phyloP scores from a whole-genome alignment of 768 basidiomycete species.

The Russula sp. region DNA sequence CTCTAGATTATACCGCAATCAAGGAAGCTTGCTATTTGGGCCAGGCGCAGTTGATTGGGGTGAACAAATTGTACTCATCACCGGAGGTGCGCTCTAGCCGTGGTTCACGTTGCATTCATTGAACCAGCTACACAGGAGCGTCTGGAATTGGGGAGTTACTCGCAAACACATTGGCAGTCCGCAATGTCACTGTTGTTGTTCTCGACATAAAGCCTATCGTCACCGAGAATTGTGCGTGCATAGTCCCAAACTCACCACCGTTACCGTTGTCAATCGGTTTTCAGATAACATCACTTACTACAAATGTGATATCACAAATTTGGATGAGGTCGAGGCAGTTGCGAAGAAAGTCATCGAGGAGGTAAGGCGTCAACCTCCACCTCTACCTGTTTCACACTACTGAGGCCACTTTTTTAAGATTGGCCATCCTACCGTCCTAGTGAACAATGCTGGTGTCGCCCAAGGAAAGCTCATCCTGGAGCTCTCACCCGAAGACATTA shows the following conservation, averaged over 20 bases:
- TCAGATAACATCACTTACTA: constrained; percentile 78
- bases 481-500: constrained; percentile 65
- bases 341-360: constrained; percentile 72
- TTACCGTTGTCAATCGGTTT: background rate
- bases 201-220: constrained; percentile 75
- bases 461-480: constrained; percentile 86
- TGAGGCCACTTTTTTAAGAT: constrained; percentile 40
- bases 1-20: constrained; percentile 68
- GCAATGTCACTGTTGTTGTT: constrained; percentile 77
- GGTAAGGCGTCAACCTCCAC: constrained; percentile 34
- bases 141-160: constrained; percentile 86
- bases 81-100: constrained; percentile 59
- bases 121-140: constrained; percentile 44
- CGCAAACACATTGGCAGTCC: constrained; percentile 78
- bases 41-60: constrained; percentile 70
- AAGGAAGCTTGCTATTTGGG: constrained; percentile 54
- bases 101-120: background rate
- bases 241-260: background rate
- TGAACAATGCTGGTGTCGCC: constrained; percentile 94
- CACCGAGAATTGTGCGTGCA: constrained; percentile 64
- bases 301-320: constrained; percentile 87
- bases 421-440: constrained; percentile 79
- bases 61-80: constrained; percentile 84
- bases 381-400: background rate
- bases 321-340: constrained; percentile 72